phyloP scores from a whole-genome alignment of 2,329 filamentous ascomycete genomes.

The Monosporascus sp. region DNA sequence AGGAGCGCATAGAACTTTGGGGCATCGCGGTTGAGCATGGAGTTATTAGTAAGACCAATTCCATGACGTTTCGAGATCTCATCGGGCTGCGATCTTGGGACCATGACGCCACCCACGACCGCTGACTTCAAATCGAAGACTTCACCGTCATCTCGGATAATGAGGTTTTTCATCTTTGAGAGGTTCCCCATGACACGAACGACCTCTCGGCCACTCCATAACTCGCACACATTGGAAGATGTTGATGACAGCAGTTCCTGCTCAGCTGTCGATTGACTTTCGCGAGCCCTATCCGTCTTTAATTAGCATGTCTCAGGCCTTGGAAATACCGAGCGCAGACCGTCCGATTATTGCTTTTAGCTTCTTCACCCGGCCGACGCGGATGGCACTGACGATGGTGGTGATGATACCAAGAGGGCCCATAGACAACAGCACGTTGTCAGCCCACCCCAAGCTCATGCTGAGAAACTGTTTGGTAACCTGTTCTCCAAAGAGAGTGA shows the following conservation, averaged over 20 bases:
- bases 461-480: neutral
- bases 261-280: neutral
- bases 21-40: too few species aligned
- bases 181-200: too few species aligned
- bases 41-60: too few species aligned
- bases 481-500: neutral
- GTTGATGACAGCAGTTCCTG: neutral
- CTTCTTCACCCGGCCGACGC: neutral
- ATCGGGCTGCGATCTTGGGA: too few species aligned
- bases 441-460: neutral
- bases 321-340: too few species aligned
- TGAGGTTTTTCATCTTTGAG: too few species aligned
- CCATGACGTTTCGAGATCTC: too few species aligned
- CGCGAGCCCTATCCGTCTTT: neutral
- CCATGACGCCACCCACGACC: too few species aligned
- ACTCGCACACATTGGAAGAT: neutral
- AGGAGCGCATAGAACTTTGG: too few species aligned
- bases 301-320: too few species aligned
- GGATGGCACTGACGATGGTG: neutral
- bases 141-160: too few species aligned
- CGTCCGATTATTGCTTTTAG: neutral
- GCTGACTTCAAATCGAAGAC: too few species aligned
- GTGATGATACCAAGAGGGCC: neutral
- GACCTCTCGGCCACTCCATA: neutral
- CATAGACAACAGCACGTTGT: neutral